Conservation (phyloP, 169 alveolate genomes). For the Ichthyophthirius multifiliis region DNA sequence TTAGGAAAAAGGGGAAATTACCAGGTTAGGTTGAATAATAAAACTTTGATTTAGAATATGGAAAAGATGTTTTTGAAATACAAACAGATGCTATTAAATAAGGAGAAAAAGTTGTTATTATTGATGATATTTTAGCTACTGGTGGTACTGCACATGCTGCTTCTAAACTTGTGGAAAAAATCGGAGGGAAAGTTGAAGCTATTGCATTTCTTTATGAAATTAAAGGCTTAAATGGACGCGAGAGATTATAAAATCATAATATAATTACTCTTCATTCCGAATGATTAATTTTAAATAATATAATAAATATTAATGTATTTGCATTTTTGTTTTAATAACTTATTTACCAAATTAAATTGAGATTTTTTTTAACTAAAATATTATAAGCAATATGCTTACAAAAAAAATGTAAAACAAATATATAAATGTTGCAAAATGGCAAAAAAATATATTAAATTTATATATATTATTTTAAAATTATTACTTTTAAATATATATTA, state of each 20-base stretch:
- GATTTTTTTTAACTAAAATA: too few species aligned
- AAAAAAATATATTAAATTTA: too few species aligned
- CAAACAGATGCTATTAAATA: slow-evolving; percentile 38
- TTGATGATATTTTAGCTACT: slow-evolving; percentile 51
- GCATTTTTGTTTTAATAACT: too few species aligned
- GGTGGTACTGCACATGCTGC: slow-evolving; percentile 72
- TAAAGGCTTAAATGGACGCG: slow-evolving; percentile 49
- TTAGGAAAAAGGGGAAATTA: slow-evolving; percentile 60
- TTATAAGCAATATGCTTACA: too few species aligned
- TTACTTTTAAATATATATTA: too few species aligned
- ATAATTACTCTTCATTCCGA: neutral
- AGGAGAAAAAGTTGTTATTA: slow-evolving; percentile 23
- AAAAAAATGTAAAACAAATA: too few species aligned
- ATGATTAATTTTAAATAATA: too few species aligned
- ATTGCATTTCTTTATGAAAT: slow-evolving; percentile 50
- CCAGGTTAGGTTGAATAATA: slow-evolving; percentile 51
- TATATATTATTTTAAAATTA: too few species aligned
- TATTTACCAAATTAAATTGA: too few species aligned
- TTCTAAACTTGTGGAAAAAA: slow-evolving; percentile 23
- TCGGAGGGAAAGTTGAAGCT: slow-evolving; percentile 33
- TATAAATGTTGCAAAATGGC: too few species aligned
- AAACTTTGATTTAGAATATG: slow-evolving; percentile 53
- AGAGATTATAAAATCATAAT: slow-evolving; percentile 15
- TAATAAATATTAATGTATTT: too few species aligned
- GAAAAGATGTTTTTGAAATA: slow-evolving; percentile 48